Evolutionary conservation across 257 asterid genomes (phyloP), one percentile per base, ranked within the genome.

Genomic region (Solanum corneliomulleri): DNA sequence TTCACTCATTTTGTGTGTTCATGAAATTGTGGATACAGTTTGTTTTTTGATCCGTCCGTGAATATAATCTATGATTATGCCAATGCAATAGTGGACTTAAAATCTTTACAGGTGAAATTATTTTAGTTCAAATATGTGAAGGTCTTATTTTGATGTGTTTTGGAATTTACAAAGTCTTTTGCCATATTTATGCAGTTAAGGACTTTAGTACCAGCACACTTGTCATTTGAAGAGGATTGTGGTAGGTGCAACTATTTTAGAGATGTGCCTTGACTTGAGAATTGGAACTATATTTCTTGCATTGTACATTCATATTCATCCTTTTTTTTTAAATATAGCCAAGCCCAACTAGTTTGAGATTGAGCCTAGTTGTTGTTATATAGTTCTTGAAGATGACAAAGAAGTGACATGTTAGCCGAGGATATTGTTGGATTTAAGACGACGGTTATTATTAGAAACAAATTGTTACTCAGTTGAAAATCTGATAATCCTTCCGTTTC

Each of bases 201-300:
- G 93, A 95, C 99, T 14, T 87, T 95, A 68, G 89, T 75, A 83
- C 97, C 98, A 72, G 99, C 99, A 90, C 90, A 89, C 52, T 72
- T 89, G 88, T 97, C 99, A 52, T 95, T 97, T 87, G 85, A 91
- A 91, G 96, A 95, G 93, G 99, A 97, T 72, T 91, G 91, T 91
- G 99, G 99, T 97, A 82, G 87, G 92, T 90, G 87, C 83, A 86
- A 25, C 58, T 89, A 25, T 80, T 47, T 29, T 45, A 80, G 42
- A 80, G 39, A 47, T 47, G 52, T 45, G 27, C 42, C 84, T 45
- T 80, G 42, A 27, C 68, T 45, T 47, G 66, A 80, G 42, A 27
- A 45, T 80, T 8, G 29, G 66, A 45, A 80, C 84, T 80, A 45
- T 2, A 45, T 5, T 27, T 27, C 42, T 27, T 27, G 66, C 16